Evolutionary conservation across 306 rosid species (phyloP).

Genomic region (Begonia peltatifolia): DNA sequence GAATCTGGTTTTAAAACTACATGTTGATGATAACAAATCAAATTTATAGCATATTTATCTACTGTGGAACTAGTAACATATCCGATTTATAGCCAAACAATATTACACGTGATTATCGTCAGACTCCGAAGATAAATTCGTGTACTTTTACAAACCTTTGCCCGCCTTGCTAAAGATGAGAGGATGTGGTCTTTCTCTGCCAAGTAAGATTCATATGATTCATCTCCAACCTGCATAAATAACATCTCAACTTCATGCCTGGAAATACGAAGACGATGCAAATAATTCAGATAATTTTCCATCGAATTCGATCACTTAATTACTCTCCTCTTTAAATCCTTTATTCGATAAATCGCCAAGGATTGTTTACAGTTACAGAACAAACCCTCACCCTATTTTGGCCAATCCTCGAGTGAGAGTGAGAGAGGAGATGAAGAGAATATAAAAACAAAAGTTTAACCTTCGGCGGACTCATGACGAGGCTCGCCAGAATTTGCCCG

Average conservation of each 20-base stretch:
- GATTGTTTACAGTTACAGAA: no score
- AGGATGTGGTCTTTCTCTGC: slow-evolving; percentile 70
- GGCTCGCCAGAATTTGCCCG: slow-evolving; percentile 92
- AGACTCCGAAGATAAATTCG: no score
- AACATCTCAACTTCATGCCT: neutral
- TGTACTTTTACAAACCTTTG: slow-evolving; percentile 43
- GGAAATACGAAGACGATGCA: neutral
- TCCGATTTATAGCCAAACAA: no score
- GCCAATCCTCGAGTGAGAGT: neutral
- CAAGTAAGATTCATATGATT: slow-evolving; percentile 44
- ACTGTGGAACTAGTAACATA: no score
- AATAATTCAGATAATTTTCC: neutral
- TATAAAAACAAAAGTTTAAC: slow-evolving; percentile 21
- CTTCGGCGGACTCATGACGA: slow-evolving; percentile 94
- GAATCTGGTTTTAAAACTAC: no score
- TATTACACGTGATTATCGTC: no score
- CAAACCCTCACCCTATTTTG: neutral
- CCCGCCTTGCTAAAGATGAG: slow-evolving; percentile 68
- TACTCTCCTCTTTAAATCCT: no score
- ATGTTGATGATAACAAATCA: no score
- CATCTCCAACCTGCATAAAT: slow-evolving; percentile 68
- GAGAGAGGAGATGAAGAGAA: neutral
- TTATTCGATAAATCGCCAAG: no score
- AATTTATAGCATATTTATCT: no score
- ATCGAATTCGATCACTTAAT: no score